Conservation (phyloP, 352 stramenopile species). For the Thalassiosira oceanica region DNA sequence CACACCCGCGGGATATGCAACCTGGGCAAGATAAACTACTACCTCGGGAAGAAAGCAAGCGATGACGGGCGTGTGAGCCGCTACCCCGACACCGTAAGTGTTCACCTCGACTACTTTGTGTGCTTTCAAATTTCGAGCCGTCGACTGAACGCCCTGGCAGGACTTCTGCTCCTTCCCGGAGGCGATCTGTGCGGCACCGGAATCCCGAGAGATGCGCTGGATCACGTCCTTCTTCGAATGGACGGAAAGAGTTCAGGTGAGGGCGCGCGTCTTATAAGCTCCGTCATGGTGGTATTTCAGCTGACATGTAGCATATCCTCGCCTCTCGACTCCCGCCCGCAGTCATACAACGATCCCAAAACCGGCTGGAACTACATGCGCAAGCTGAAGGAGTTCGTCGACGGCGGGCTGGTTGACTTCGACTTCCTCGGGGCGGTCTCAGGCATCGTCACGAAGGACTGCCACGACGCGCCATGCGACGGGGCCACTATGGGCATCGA, state of each 20-base stretch:
- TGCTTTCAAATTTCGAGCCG: not conserved
- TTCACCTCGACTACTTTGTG: constrained; percentile 16
- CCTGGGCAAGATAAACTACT: constrained; percentile 44
- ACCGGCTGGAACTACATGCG: constrained; percentile 47
- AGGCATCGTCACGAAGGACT: constrained; percentile 40
- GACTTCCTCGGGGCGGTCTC: constrained; percentile 36
- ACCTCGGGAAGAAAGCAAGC: constrained; percentile 22
- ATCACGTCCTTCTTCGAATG: constrained; percentile 39
- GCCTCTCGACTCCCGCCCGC: too few relatives aligned
- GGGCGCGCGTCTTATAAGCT: too few relatives aligned
- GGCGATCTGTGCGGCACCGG: constrained; percentile 34
- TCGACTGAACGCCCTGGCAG: too few relatives aligned
- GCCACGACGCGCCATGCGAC: constrained; percentile 40
- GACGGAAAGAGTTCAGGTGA: constrained; percentile 32
- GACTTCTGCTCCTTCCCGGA: too few relatives aligned
- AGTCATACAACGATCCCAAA: constrained; percentile 35
- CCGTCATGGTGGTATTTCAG: too few relatives aligned
- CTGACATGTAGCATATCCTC: too few relatives aligned
- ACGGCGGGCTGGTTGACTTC: constrained; percentile 37
- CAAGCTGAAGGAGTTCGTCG: constrained; percentile 42
- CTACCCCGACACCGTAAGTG: constrained; percentile 49
- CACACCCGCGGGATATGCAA: constrained; percentile 35
- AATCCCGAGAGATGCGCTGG: constrained; percentile 39
- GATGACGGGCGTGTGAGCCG: constrained; percentile 26
- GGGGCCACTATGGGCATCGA: constrained; percentile 2